Evolutionary conservation across 768 basidiomycete genomes (phyloP), one percentile per base, ranked within the genome.

Genomic region (Galerina marginata): DNA sequence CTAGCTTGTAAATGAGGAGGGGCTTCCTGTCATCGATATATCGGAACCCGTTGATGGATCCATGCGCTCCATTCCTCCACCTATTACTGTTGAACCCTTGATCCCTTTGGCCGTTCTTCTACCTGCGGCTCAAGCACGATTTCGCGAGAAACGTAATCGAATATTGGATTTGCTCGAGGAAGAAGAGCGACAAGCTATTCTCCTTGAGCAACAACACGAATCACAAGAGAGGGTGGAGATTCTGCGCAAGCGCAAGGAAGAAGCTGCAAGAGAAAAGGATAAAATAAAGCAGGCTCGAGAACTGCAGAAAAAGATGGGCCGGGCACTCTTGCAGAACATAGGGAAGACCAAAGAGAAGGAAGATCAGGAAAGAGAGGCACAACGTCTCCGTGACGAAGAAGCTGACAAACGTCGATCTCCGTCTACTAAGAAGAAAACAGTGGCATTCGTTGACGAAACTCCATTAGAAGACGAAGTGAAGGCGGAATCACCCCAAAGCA

Each of bases 271-370:
- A 38, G 80, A 81, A 61, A 74, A 75, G 54, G 78, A 74, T 50
- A 75, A 72, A 52, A 54, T 77, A 29, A 76, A 77, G 60, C 75
- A 74, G 20, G 75, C 78, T 2, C 79, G 76, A 58, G 81, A 88
- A 59, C 74, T 91, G 70, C 90, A 91, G 71, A 89, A 86, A 78
- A 90, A 86, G 75, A 91, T 93, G 89, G 91, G 90, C 2, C 86
- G 81, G 64, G 86, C 89, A 0, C 77, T 93, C 40, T 59, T 92
- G 42, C 71, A 72, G 47, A 81, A 81, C 57, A 69, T 83, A 56
- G 72, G 78, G 6, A 72, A 80, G 46, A 72, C 77, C 15, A 77
- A 72, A 53, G 77, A 78, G 56, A 67, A 74, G 39, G 80, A 75
- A 38, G 75, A 78, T 29, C 72, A 74, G 52, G 76, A 69, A 56